Percentiles rank a stretch among this genome's conserved stretches.
Conservation (phyloP, 2,329 filamentous ascomycete species). For the Chrysosporium keratinophilum region DNA sequence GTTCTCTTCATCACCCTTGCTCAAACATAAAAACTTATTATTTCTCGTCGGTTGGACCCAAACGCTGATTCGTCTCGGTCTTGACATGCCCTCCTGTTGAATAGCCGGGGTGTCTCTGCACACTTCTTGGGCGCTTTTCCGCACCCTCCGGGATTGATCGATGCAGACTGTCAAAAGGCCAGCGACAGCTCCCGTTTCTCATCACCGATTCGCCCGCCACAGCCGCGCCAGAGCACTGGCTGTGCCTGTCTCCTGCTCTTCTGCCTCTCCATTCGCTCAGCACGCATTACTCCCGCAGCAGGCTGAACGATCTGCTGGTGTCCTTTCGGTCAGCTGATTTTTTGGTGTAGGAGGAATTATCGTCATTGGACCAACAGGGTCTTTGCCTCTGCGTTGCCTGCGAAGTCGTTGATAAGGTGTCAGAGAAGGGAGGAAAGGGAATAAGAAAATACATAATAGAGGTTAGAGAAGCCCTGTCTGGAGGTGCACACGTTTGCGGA, state of each 20-base stretch:
- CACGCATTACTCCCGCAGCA: constrained; percentile 18
- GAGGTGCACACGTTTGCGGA: constrained; percentile 16
- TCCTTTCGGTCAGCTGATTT: constrained; percentile 24
- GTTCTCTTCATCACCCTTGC: constrained; percentile 3
- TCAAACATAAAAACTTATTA: background rate
- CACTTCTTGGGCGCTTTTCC: constrained; percentile 1
- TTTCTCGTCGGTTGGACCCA: constrained; percentile 8
- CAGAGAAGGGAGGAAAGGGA: constrained; percentile 1
- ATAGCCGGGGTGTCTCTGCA: constrained; percentile 2
- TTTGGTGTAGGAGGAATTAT: constrained; percentile 16
- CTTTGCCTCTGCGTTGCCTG: constrained; percentile 9
- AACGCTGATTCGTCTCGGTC: constrained; percentile 14
- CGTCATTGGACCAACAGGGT: constrained; percentile 19
- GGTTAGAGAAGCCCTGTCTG: constrained; percentile 11
- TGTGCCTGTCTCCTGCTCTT: constrained; percentile 13
- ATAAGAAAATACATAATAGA: constrained; percentile 13
- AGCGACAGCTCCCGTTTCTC: constrained; percentile 8
- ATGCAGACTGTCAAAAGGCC: constrained; percentile 13
- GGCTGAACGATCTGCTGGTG: constrained; percentile 20
- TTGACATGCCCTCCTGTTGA: background rate
- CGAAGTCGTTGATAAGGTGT: constrained; percentile 5
- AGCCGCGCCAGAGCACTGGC: constrained; percentile 15
- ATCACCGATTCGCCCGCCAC: constrained; percentile 16
- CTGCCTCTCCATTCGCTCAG: constrained; percentile 15
- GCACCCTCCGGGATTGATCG: constrained; percentile 12